Conservation (phyloP, 2,329 filamentous ascomycete genomes). For the Aspergillus sp. region DNA sequence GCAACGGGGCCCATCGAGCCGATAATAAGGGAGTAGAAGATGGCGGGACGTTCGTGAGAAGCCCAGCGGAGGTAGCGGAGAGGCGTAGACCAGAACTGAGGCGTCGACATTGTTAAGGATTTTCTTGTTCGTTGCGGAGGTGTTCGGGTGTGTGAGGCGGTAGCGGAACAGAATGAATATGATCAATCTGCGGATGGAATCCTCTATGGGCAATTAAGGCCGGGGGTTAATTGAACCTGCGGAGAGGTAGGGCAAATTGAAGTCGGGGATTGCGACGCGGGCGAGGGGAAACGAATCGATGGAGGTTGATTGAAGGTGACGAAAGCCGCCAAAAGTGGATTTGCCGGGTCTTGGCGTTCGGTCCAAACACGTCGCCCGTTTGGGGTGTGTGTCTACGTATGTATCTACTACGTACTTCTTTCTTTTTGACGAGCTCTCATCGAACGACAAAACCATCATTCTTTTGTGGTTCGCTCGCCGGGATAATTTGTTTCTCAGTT, state of each 20-base stretch:
- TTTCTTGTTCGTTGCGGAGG: constrained; percentile 21
- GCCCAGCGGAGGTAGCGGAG: constrained; percentile 87
- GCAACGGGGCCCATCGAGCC: constrained; percentile 71
- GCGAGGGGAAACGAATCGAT: constrained; percentile 21
- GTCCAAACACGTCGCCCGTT: constrained; percentile 49
- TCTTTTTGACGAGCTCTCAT: constrained; percentile 24
- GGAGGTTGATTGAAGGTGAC: constrained; percentile 31
- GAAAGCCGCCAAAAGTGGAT: constrained; percentile 32
- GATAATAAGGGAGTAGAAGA: constrained; percentile 83
- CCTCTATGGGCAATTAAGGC: too few species aligned
- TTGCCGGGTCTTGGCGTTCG: constrained; percentile 40
- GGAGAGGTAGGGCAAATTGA: constrained; percentile 3
- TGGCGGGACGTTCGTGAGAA: constrained; percentile 81
- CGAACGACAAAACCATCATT: constrained; percentile 12
- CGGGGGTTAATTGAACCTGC: neutral
- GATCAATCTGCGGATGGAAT: too few species aligned
- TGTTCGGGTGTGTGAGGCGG: neutral
- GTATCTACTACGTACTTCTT: neutral
- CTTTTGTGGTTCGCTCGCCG: constrained; percentile 3
- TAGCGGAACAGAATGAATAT: neutral
- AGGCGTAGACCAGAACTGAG: constrained; percentile 82
- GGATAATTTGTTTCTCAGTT: constrained; percentile 17
- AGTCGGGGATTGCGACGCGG: constrained; percentile 12
- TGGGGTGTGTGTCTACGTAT: constrained; percentile 6
- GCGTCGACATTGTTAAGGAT: constrained; percentile 52